Percentiles rank a stretch among this genome's conserved stretches.
These are phyloP conservation scores for Diaporthe nobilis DNA, from an alignment of 2,329 filamentous ascomycete species.

Conservation along the genomic window DNA sequence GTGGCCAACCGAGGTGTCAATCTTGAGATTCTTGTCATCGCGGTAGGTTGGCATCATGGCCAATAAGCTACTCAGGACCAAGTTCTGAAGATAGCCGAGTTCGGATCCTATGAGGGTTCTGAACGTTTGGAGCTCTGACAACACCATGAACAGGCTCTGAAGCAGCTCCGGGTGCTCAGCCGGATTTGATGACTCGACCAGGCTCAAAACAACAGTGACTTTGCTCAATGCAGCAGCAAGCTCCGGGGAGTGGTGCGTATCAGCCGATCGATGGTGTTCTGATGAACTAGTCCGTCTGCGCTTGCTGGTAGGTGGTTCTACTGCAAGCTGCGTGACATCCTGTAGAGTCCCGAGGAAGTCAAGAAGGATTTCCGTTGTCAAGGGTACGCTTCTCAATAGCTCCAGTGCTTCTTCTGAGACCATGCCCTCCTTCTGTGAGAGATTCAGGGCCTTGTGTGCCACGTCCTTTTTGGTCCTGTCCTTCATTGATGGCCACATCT, in stretches of 20 bases:
- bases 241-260: slow-evolving; percentile 74
- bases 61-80: slow-evolving; percentile 85
- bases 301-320: slow-evolving; percentile 81
- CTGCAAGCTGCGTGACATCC: slow-evolving; percentile 79
- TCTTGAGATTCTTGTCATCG: slow-evolving; percentile 69
- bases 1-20: slow-evolving; percentile 85
- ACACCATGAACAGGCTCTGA: slow-evolving; percentile 82
- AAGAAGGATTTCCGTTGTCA: slow-evolving; percentile 80
- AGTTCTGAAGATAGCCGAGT: slow-evolving; percentile 88
- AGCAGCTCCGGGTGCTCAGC: slow-evolving; percentile 83
- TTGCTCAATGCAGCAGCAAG: slow-evolving; percentile 78
- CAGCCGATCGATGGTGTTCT: slow-evolving; percentile 72
- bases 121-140: slow-evolving; percentile 90
- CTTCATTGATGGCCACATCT: slow-evolving; percentile 82
- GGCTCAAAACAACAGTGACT: slow-evolving; percentile 88
- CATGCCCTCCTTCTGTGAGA: slow-evolving; percentile 63
- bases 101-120: slow-evolving; percentile 86
- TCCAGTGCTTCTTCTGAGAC: slow-evolving; percentile 75
- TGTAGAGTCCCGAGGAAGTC: slow-evolving; percentile 82
- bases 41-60: slow-evolving; percentile 87
- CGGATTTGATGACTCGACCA: slow-evolving; percentile 86
- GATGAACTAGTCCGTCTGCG: slow-evolving; percentile 83
- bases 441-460: slow-evolving; percentile 74
- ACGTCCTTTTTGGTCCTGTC: slow-evolving; percentile 70
- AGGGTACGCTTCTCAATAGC: slow-evolving; percentile 78